These are phyloP conservation scores for Rosa lucieae DNA, from an alignment of 306 rosid genomes.

Conservation along the genomic window DNA sequence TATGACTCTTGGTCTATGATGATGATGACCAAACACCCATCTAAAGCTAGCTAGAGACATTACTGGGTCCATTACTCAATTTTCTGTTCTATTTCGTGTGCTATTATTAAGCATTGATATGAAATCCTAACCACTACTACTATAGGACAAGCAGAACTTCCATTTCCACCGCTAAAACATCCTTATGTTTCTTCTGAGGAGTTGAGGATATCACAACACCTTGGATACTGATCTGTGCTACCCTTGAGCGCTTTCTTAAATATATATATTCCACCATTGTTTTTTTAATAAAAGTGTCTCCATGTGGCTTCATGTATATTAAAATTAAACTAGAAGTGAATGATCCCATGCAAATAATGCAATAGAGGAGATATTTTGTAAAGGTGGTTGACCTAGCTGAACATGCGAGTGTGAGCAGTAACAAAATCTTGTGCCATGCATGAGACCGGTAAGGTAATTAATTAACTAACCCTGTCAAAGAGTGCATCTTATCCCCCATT, in stretches of 20 bases:
- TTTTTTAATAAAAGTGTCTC: neutral
- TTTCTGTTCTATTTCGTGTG: constrained; percentile 4
- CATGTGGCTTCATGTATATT: neutral
- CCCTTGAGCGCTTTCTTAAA: neutral
- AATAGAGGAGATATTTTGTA: neutral
- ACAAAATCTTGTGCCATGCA: neutral
- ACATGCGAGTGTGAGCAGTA: neutral
- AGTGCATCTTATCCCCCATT: too few relatives aligned
- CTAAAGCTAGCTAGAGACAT: constrained; percentile 12
- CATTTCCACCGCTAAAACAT: neutral
- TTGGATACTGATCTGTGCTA: neutral
- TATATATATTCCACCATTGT: neutral
- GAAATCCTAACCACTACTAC: constrained; percentile 50
- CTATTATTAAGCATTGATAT: constrained; percentile 30
- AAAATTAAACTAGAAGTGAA: neutral
- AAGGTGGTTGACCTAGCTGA: neutral
- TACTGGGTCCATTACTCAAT: constrained; percentile 36
- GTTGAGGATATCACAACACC: constrained; percentile 5
- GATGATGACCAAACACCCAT: constrained; percentile 41
- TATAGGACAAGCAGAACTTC: constrained; percentile 34
- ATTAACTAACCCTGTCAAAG: too few relatives aligned
- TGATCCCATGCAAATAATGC: constrained; percentile 3
- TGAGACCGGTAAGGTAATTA: neutral
- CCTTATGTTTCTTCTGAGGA: neutral
- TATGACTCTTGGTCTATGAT: constrained; percentile 40